Percentiles rank a stretch among this genome's conserved stretches.
phyloP scores from a whole-genome alignment of 306 rosid genomes.

The Fagus crenata region DNA sequence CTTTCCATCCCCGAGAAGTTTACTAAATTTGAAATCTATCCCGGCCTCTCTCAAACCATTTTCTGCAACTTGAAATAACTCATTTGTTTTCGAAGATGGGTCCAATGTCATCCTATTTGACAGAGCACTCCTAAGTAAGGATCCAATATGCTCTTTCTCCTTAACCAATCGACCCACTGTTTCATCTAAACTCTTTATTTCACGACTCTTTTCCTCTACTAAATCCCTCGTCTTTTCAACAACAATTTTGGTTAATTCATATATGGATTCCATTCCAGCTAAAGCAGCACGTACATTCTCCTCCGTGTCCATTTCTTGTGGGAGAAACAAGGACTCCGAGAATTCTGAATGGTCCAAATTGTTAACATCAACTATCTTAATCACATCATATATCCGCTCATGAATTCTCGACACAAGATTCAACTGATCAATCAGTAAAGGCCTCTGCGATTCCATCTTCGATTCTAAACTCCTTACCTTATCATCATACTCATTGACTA shows the following conservation, averaged over 20 bases:
- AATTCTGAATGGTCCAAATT: conserved; percentile 67
- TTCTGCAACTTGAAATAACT: conserved; percentile 80
- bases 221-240: conserved; percentile 60
- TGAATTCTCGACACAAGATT: conserved; percentile 73
- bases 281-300: conserved; percentile 83
- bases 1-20: conserved; percentile 57
- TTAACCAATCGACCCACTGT: conserved; percentile 54
- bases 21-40: conserved; percentile 82
- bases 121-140: conserved; percentile 80
- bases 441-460: conserved; percentile 62
- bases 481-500: conserved; percentile 62
- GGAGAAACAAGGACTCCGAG: conserved; percentile 67
- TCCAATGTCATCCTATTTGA: conserved; percentile 60
- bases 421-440: conserved; percentile 76
- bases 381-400: conserved; percentile 62
- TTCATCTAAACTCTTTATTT: conserved; percentile 73
- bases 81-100: conserved; percentile 56
- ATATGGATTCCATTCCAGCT: conserved; percentile 93
- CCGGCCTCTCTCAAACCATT: conserved; percentile 89
- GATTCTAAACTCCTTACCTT: conserved; percentile 53
- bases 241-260: conserved; percentile 59
- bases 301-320: conserved; percentile 86
- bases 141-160: conserved; percentile 96
- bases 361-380: conserved; percentile 54
- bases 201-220: conserved; percentile 59